Evolutionary conservation across 768 basidiomycete genomes (phyloP), one percentile per base, ranked within the genome.

Genomic region (Scleroderma citrinum): DNA sequence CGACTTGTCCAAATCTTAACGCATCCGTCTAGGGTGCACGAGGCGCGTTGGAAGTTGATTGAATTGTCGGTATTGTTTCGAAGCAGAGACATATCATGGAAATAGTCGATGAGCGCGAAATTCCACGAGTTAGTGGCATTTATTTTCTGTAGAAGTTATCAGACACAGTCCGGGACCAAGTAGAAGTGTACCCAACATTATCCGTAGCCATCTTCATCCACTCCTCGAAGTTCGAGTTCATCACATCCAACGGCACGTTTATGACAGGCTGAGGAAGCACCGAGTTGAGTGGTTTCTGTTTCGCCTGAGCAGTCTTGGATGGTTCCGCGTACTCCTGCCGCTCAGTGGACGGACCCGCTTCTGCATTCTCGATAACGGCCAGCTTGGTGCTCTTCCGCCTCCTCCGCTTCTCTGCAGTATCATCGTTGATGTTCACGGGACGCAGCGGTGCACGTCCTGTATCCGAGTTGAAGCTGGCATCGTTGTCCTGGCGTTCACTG

Each of bases 191-290:
- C 82, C n/a, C 58, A 63, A 97, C 96, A 68, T 98, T 98, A 64
- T 98, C 95, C 2, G 95, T 98, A 1, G 94, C 93, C 83, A 98
- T 84, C 75, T 98, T 98, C 95, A 99, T 98, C 96, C 96, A 98
- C 68, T 98, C 93, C 65, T 99, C 96, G 61, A 86, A 96, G 59
- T 93, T 96, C 34, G 83, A 86, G 68, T 76, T 90, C 81, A 90
- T 89, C n/a, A 92, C 78, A 55, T 94, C 89, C 56, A 85, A 69
- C 0, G 85, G 76, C 17, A 85, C 78, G 37, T 83, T 76, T 23
- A 82, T 78, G 30, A 62, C 63, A 2, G 80, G 80, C 7, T 81
- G 73, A 32, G 74, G 71, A 32, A 76, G 76, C 3, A 85, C 78
- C 21, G 82, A 77, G 51, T 75, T 78, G 34, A 86, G 72, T 41